Base-by-base conservation (phyloP, 768 basidiomycete species). In the Rhizopogon roseolus region DNA sequence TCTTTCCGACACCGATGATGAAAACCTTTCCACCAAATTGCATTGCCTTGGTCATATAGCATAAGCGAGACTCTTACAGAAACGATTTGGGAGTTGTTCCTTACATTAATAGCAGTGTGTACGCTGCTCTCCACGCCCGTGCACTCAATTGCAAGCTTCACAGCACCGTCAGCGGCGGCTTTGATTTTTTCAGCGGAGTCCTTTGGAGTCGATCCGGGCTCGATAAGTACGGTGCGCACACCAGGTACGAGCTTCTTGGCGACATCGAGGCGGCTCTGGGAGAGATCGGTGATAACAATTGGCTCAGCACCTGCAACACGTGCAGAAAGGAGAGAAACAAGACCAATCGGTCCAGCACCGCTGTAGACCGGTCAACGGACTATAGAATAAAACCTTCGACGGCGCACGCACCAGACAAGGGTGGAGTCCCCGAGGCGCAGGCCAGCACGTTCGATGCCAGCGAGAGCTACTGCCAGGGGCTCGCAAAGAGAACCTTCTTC, bases 401-500 rank as follows among this genome's bases (percentile, higher is more conserved):
- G 41, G n/a, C 19, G 29, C 34, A 29, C 62, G 16, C 67, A 84
- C 84, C 84, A 85, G 56, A 86, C 75, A 19, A 86, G 72, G 44
- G 79, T 66, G 8, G 82, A 76, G 61, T 87, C 84, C 6, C 85
- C 85, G 28, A 87, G 81, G 39, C 82, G 77, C 42, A 87, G 76
- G 17, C 76, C 78, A 41, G 84, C 73, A 36, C 85, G 81, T 50
- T 86, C 84, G 29, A 87, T 80, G 25, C 84, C 85, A 1, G 85
- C 85, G 6, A 87, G 68, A 6, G 84, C 85, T 19, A 87, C 85
- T 3, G 84, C 79, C 28, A 87, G 66, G 11, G 85, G 85, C 56
- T 86, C 85, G 59, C 85, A 85, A 29, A 86, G 72, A 0, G 85
- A 74, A 11, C 85, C 85, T 63, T 86, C 85, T 56, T 86, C 85